Base-by-base conservation (phyloP, 2,329 filamentous ascomycete genomes). In the Xylogone sp. region DNA sequence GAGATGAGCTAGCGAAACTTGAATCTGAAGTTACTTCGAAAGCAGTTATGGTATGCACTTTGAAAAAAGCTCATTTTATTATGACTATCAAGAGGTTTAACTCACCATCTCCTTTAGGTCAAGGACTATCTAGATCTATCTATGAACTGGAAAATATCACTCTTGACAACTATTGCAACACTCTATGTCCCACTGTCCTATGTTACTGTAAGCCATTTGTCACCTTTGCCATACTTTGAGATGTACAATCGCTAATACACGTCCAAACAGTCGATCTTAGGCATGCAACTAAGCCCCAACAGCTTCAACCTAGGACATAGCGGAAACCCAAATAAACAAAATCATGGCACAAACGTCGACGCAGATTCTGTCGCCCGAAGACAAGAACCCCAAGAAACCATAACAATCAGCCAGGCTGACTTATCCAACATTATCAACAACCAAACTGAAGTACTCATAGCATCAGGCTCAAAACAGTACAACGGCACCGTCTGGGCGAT, bases 111-210 rank as follows among this genome's bases (percentile, higher is more conserved):
- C 10, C 24, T 27, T n/a, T 43, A 53, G 48, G 53, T 56, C 47
- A 56, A 56, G 42, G 53, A 53, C 19, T 47, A 48, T 20, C 24
- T 51, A 21, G 52, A 53, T 46, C 27, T 56, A 27, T 9, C 42
- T 16, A 49, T 51, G 39, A 53, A 49, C 21, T 39, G 45, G 19
- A 51, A 56, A 42, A 48, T 56, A 19, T 48, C 47, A 19, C 22
- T 39, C 12, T 39, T 56, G 7, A 51, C 48, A 44, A 47, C 24
- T 22, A 27, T 51, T 21, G 27, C 42, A 21, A 34, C 42, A 19
- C 21, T 51, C 21, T 56, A 46, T 21, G 48, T 56, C 9, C 53
- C 53, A 9, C 19, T 56, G 1, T 43, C 42, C 3, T 46, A 53
- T 12, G n/a, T 51, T 12, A 51, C 52, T 43, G 53, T 56, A 43